phyloP scores from a whole-genome alignment of 176 grass and related monocot genomes.

The Juncus inflexus region DNA sequence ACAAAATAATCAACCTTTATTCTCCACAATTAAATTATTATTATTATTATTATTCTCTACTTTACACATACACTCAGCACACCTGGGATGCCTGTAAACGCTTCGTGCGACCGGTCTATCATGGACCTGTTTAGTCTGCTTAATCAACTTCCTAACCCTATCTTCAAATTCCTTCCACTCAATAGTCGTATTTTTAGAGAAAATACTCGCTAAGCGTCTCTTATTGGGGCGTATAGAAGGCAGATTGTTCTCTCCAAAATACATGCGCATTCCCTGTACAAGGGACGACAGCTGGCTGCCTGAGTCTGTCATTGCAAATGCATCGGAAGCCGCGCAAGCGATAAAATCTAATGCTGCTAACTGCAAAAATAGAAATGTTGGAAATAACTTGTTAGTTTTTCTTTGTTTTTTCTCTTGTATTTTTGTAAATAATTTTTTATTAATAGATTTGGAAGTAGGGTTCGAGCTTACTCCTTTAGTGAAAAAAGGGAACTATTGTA shows the following conservation, averaged over 20 bases:
- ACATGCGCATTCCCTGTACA: slow-evolving; percentile 96
- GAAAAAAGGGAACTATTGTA: too few species aligned
- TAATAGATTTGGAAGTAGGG: too few species aligned
- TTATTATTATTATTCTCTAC: slow-evolving; percentile 32
- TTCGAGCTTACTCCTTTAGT: too few species aligned
- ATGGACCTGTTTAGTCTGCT: slow-evolving; percentile 86
- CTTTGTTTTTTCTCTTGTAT: neutral
- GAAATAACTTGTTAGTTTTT: too few species aligned
- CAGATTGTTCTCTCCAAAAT: slow-evolving; percentile 72
- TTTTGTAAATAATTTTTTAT: neutral
- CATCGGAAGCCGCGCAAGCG: slow-evolving; percentile 85
- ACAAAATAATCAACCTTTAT: neutral
- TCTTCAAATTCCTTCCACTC: slow-evolving; percentile 95
- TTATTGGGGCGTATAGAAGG: slow-evolving; percentile 88
- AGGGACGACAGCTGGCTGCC: slow-evolving; percentile 92
- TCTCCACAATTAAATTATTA: slow-evolving; percentile 1
- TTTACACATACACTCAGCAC: slow-evolving; percentile 88
- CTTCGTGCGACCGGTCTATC: slow-evolving; percentile 86
- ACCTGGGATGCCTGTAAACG: slow-evolving; percentile 84
- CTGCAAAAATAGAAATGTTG: slow-evolving; percentile 28
- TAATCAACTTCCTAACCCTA: slow-evolving; percentile 84
- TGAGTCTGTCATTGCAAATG: slow-evolving; percentile 97
- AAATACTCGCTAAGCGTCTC: slow-evolving; percentile 71
- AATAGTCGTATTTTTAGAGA: slow-evolving; percentile 74
- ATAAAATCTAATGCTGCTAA: slow-evolving; percentile 91